A percentile compares a stretch with the other conserved stretches of the same genome.
Conservation (phyloP, 495 filamentous ascomycete species). For the Lentithecium fluviatile region DNA sequence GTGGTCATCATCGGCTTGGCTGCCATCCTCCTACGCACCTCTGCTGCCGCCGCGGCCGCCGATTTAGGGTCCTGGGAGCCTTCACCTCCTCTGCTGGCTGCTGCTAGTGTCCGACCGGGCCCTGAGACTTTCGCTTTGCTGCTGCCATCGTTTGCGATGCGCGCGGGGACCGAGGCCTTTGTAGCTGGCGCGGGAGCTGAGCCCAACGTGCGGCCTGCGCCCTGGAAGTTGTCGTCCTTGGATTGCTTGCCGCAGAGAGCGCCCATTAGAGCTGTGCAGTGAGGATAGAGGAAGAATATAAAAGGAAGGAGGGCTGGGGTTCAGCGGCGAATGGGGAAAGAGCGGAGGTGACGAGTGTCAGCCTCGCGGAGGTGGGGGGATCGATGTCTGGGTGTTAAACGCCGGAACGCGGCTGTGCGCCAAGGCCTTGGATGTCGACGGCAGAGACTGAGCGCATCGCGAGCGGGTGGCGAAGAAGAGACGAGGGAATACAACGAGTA, state of each 20-base stretch:
- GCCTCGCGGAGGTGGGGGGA: slow-evolving; percentile 14
- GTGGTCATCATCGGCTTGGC: slow-evolving; percentile 21
- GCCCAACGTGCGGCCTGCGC: slow-evolving; percentile 22
- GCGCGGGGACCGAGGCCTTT: slow-evolving; percentile 23
- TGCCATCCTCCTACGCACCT: slow-evolving; percentile 26
- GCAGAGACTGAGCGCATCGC: not conserved
- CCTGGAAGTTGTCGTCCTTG: slow-evolving; percentile 30
- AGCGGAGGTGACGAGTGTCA: slow-evolving; percentile 8
- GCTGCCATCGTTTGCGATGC: slow-evolving; percentile 6
- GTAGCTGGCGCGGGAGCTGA: slow-evolving; percentile 19
- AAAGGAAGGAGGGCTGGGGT: not conserved
- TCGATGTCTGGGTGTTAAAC: not conserved
- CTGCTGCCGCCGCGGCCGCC: slow-evolving; percentile 31
- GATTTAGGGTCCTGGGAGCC: slow-evolving; percentile 6
- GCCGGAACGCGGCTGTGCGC: not conserved
- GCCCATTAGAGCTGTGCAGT: slow-evolving; percentile 15
- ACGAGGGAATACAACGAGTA: too few species aligned
- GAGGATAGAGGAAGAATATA: not conserved
- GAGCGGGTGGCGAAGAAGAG: too few species aligned
- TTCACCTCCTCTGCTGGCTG: not conserved
- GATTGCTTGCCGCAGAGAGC: slow-evolving; percentile 30
- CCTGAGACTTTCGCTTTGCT: slow-evolving; percentile 12
- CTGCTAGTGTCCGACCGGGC: slow-evolving; percentile 20
- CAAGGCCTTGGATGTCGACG: not conserved
- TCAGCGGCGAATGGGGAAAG: not conserved